A percentile compares a stretch with the other conserved stretches of the same genome.
Evolutionary conservation across 2,329 filamentous ascomycete species (phyloP).

Genomic region (Arthrobotrys iridis): DNA sequence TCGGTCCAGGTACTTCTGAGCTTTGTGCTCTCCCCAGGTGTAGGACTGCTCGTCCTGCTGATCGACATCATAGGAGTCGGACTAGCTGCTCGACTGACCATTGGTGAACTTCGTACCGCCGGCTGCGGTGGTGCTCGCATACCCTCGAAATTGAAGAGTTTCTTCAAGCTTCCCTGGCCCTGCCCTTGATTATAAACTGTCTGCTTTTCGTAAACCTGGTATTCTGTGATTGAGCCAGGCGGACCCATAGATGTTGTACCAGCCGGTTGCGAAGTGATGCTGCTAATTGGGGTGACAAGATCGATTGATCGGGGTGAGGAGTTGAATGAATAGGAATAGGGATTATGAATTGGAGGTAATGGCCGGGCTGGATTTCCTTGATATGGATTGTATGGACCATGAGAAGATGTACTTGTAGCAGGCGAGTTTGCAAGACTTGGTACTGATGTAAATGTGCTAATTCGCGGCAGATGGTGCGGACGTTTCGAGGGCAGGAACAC

Average conservation of each 20-base stretch:
- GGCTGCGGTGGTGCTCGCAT: constrained; percentile 55
- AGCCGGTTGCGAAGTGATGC: constrained; percentile 43
- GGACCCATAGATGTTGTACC: constrained; percentile 13
- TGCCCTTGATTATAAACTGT: constrained; percentile 20
- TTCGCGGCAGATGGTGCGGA: constrained; percentile 55
- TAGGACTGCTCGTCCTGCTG: constrained; percentile 40
- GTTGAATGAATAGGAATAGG: constrained; percentile 56
- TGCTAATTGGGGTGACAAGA: constrained; percentile 57
- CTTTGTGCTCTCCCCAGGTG: constrained; percentile 50
- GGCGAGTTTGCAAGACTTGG: constrained; percentile 53
- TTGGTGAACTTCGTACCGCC: constrained; percentile 15
- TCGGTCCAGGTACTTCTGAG: constrained; percentile 50
- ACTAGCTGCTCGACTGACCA: constrained; percentile 36
- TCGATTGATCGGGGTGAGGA: constrained; percentile 58
- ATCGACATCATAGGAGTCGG: constrained; percentile 28
- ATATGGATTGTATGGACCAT: constrained; percentile 33
- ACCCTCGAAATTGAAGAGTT: constrained; percentile 58
- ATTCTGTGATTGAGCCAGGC: constrained; percentile 7
- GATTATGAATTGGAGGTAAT: constrained; percentile 57
- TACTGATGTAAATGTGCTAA: constrained; percentile 55
- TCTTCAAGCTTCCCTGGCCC: constrained; percentile 56
- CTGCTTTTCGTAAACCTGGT: constrained; percentile 55
- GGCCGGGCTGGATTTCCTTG: constrained; percentile 56
- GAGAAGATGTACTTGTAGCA: constrained; percentile 31
- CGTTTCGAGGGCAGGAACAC: constrained; percentile 38